Percentiles rank a stretch among this genome's conserved stretches.
These are phyloP conservation scores for Xylariomycetidae sp. DNA, from an alignment of 2,329 filamentous ascomycete species.

Conservation along the genomic window DNA sequence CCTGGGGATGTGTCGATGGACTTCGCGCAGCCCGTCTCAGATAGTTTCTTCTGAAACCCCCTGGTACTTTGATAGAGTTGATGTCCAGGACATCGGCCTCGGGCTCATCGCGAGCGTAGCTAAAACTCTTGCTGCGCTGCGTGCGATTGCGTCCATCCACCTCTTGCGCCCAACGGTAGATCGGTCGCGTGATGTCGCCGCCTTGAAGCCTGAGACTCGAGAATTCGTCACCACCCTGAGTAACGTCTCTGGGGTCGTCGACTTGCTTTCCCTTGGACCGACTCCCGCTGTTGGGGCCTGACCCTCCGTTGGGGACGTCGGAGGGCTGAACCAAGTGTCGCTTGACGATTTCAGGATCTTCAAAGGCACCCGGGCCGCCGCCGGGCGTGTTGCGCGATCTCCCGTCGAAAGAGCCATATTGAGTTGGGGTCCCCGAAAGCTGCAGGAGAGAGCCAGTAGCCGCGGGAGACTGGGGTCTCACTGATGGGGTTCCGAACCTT, in stretches of 20 bases:
- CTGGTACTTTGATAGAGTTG: conserved; percentile 83
- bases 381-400: conserved; percentile 44
- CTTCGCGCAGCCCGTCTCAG: conserved; percentile 68
- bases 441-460: conserved; percentile 38
- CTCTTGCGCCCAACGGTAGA: conserved; percentile 95
- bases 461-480: conserved; percentile 52
- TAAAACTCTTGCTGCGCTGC: conserved; percentile 84
- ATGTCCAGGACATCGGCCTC: conserved; percentile 80
- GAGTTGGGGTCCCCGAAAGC: conserved; percentile 54
- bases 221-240: conserved; percentile 69
- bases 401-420: conserved; percentile 81
- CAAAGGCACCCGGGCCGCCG: conserved; percentile 56
- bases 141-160: conserved; percentile 63
- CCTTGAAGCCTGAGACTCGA: conserved; percentile 90
- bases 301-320: conserved; percentile 39
- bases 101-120: conserved; percentile 67
- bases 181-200: conserved; percentile 87
- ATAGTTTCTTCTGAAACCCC: conserved; percentile 88
- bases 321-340: conserved; percentile 75
- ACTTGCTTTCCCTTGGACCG: conserved; percentile 48
- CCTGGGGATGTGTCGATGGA: conserved; percentile 38
- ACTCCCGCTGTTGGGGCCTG: conserved; percentile 29
- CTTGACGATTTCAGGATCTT: conserved; percentile 87
- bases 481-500: conserved; percentile 60
- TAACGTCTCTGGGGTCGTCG: conserved; percentile 29